phyloP scores from a whole-genome alignment of 345 rosid species.

The Theobroma cacao region DNA sequence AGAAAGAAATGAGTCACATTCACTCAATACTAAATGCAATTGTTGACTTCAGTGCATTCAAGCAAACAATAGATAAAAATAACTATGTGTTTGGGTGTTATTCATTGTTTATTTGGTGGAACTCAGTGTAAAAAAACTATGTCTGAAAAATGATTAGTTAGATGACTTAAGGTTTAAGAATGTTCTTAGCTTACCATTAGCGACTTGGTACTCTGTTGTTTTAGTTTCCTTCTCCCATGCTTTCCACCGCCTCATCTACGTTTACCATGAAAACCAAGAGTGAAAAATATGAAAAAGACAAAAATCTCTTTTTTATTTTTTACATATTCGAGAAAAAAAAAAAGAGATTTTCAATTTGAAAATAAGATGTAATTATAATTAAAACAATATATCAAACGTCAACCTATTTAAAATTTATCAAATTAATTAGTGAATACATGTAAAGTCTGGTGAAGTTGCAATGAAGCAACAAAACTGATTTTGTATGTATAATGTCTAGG shows the following conservation, averaged over 20 bases:
- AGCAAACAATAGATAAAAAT: not conserved
- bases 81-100: not conserved
- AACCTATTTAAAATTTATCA: no score
- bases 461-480: not conserved
- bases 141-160: not conserved
- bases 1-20: not conserved
- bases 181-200: slow-evolving; percentile 17
- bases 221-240: slow-evolving; percentile 33
- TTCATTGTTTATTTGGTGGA: not conserved
- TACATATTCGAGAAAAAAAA: no score
- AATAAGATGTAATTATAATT: no score
- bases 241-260: slow-evolving; percentile 29
- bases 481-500: no score
- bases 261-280: not conserved
- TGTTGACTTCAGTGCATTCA: not conserved
- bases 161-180: not conserved
- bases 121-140: not conserved
- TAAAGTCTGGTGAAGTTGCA: no score
- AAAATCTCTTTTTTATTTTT: no score
- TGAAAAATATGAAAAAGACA: not conserved
- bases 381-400: no score
- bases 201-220: slow-evolving; percentile 21
- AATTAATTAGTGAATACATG: no score
- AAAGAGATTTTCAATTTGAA: no score
- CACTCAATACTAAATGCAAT: not conserved